Conservation (phyloP, 179 eudicot species). For the Beta lomatogona region DNA sequence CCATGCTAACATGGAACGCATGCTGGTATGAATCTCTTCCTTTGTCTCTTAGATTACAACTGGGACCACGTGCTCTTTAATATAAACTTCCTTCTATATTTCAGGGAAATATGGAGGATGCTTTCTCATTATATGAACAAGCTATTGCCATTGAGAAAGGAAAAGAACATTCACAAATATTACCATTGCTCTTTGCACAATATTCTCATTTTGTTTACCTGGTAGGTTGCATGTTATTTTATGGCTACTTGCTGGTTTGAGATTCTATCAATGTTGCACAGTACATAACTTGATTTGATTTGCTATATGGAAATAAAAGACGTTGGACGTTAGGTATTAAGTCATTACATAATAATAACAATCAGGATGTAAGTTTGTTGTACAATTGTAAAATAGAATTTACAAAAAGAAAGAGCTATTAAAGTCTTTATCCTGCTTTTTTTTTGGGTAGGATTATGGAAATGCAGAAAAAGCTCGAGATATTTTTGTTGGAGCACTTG, state of each 20-base stretch:
- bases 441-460: slow-evolving; percentile 56
- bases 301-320: too few relatives aligned
- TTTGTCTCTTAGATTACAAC: slow-evolving; percentile 9
- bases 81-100: slow-evolving; percentile 2
- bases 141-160: slow-evolving; percentile 98
- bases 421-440: background rate
- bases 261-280: background rate
- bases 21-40: slow-evolving; percentile 38
- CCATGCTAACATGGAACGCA: slow-evolving; percentile 93
- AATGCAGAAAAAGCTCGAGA: slow-evolving; percentile 83
- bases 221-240: slow-evolving; percentile 48
- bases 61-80: background rate
- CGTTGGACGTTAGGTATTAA: too few relatives aligned
- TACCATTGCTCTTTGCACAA: slow-evolving; percentile 86
- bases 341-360: too few relatives aligned
- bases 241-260: slow-evolving; percentile 3
- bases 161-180: slow-evolving; percentile 85
- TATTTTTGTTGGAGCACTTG: slow-evolving; percentile 71
- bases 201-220: slow-evolving; percentile 79
- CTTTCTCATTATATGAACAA: slow-evolving; percentile 85
- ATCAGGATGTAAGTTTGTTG: too few relatives aligned
- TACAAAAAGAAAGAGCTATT: background rate
- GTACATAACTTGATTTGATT: background rate
- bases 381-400: too few relatives aligned
- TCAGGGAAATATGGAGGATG: slow-evolving; percentile 85